Conservation (phyloP, 1,284 basidiomycete species). For the Trametes hirsuta region DNA sequence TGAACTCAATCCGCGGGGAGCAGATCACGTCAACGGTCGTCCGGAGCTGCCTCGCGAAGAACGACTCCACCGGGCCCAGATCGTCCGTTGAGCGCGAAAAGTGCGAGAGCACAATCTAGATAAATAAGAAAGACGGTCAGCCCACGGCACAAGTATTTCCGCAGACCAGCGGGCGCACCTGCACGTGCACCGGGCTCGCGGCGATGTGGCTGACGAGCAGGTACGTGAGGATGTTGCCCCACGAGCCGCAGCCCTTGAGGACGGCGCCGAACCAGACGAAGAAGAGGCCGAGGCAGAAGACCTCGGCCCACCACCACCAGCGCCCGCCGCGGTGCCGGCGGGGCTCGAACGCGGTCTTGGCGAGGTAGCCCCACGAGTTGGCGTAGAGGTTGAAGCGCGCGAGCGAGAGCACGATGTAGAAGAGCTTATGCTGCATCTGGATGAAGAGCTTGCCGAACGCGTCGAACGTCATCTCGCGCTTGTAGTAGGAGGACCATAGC, state of each 20-base stretch:
- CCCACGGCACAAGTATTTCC: background rate
- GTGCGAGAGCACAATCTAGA: conserved; percentile 95
- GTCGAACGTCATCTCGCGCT: conserved; percentile 86
- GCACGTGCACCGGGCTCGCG: conserved; percentile 86
- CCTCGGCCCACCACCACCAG: conserved; percentile 77
- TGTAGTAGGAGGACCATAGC: conserved; percentile 95
- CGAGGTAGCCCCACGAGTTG: conserved; percentile 83
- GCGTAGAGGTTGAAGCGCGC: conserved; percentile 96
- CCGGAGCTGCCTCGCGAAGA: conserved; percentile 90
- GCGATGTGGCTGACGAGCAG: conserved; percentile 79
- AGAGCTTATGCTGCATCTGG: conserved; percentile 87
- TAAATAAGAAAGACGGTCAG: background rate
- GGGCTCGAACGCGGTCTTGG: conserved; percentile 63
- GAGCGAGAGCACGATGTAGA: conserved; percentile 91
- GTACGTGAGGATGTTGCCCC: conserved; percentile 68
- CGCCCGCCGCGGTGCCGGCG: conserved; percentile 60
- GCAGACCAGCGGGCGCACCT: conserved; percentile 48
- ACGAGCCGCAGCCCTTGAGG: conserved; percentile 68
- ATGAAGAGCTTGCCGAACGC: conserved; percentile 69
- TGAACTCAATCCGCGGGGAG: conserved; percentile 79
- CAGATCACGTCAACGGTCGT: conserved; percentile 97
- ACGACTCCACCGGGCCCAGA: conserved; percentile 89
- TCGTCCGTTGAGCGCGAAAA: conserved; percentile 96
- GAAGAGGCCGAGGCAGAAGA: conserved; percentile 71
- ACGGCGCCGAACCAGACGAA: conserved; percentile 81